phyloP scores from a whole-genome alignment of 805 yeast genomes.

The Yamadazyma insecticola region DNA sequence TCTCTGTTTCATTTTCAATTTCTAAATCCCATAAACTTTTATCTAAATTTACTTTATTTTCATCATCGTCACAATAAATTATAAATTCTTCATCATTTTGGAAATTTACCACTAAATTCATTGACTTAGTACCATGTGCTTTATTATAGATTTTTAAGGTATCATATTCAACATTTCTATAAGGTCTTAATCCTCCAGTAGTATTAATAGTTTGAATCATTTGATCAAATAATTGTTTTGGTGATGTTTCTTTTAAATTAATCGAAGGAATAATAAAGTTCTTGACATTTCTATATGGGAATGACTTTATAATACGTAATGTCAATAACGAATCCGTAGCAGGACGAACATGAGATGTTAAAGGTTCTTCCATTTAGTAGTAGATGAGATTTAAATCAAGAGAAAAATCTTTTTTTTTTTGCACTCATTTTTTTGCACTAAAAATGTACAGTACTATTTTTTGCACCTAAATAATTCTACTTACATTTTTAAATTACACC shows the following conservation, averaged over 20 bases:
- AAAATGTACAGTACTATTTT: too few relatives aligned
- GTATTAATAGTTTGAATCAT: constrained; percentile 44
- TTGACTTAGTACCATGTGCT: constrained; percentile 92
- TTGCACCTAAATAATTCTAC: too few relatives aligned
- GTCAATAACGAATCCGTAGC: constrained; percentile 73
- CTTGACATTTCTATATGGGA: constrained; percentile 84
- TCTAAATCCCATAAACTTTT: constrained; percentile 33
- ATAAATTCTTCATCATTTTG: constrained; percentile 78
- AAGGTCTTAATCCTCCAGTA: constrained; percentile 74
- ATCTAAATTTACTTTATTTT: constrained; percentile 9
- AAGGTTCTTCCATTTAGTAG: constrained; percentile 52
- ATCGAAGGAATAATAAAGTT: constrained; percentile 66
- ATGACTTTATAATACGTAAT: constrained; percentile 82
- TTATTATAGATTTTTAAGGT: constrained; percentile 84
- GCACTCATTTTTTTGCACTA: too few relatives aligned
- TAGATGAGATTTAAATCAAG: not conserved
- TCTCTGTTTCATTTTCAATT: constrained; percentile 83
- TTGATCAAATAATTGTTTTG: constrained; percentile 54
- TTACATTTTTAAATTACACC: too few relatives aligned
- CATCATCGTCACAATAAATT: constrained; percentile 15
- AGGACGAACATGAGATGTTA: constrained; percentile 76
- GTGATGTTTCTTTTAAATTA: constrained; percentile 67
- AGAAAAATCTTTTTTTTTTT: too few relatives aligned
- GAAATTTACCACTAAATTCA: constrained; percentile 86
- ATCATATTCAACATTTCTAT: constrained; percentile 69